Percentiles rank a stretch among this genome's conserved stretches.
Conservation (phyloP, 805 yeast genomes). For the Lachancea waltii region DNA sequence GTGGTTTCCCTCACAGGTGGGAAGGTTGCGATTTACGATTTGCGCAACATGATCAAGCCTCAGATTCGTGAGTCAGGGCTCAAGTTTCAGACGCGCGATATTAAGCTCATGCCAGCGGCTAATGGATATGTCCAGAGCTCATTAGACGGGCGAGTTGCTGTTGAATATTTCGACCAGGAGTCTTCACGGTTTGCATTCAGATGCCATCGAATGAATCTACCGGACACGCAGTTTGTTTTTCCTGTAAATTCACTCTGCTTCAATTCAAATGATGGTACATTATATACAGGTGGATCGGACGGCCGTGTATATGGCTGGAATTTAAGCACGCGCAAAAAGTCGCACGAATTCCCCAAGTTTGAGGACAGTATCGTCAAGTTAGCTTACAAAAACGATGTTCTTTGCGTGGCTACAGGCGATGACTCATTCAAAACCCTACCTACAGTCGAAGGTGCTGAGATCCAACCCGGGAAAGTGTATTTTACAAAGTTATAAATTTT, state of each 20-base stretch:
- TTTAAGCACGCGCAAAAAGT: constrained; percentile 68
- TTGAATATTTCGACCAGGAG: constrained; percentile 53
- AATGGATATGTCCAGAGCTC: constrained; percentile 63
- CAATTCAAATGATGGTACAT: constrained; percentile 70
- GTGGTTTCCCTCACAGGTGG: constrained; percentile 52
- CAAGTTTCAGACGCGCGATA: constrained; percentile 54
- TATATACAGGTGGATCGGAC: constrained; percentile 88
- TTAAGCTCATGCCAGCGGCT: constrained; percentile 48
- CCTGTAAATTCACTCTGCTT: constrained; percentile 73
- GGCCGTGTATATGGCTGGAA: constrained; percentile 90
- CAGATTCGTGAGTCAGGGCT: constrained; percentile 54
- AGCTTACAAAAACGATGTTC: constrained; percentile 23
- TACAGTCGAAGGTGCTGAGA: constrained; percentile 16
- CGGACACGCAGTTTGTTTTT: constrained; percentile 52
- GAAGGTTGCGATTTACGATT: constrained; percentile 51
- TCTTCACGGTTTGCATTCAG: constrained; percentile 65
- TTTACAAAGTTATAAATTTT: constrained; percentile 11
- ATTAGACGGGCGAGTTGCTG: constrained; percentile 76
- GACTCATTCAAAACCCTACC: constrained; percentile 41
- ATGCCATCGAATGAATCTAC: constrained; percentile 55
- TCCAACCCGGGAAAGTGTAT: constrained; percentile 25
- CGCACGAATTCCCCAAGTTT: constrained; percentile 58
- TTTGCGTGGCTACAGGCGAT: constrained; percentile 45
- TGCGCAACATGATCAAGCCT: constrained; percentile 41
- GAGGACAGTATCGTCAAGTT: constrained; percentile 39